phyloP scores from a whole-genome alignment of 306 rosid species.

The Vigna mungo region DNA sequence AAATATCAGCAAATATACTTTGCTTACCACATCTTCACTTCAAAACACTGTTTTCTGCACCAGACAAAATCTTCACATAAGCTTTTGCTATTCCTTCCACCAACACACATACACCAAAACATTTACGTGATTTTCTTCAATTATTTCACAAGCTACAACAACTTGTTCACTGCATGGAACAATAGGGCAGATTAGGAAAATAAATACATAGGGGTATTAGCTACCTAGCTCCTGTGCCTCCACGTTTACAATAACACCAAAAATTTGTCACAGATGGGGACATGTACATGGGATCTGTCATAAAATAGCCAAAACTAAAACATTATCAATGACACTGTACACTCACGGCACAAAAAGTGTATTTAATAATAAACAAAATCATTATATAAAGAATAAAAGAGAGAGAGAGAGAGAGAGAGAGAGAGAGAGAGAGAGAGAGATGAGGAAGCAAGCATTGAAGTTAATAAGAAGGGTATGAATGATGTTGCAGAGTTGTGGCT shows the following conservation, averaged over 20 bases:
- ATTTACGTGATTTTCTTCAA: slow-evolving; percentile 7
- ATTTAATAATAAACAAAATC: slow-evolving; percentile 39
- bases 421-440: neutral
- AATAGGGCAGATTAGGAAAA: slow-evolving; percentile 17
- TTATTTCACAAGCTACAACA: slow-evolving; percentile 39
- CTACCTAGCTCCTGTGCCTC: slow-evolving; percentile 29
- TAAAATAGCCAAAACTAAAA: slow-evolving; percentile 38
- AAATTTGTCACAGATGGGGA: slow-evolving; percentile 19
- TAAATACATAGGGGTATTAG: slow-evolving; percentile 18
- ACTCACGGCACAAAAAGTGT: slow-evolving; percentile 48
- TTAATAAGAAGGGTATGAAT: slow-evolving; percentile 14
- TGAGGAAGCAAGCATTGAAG: slow-evolving; percentile 38
- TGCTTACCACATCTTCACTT: slow-evolving; percentile 47
- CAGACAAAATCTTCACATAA: slow-evolving; percentile 52
- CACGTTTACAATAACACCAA: slow-evolving; percentile 26
- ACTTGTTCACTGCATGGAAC: slow-evolving; percentile 40
- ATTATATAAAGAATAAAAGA: slow-evolving; percentile 23
- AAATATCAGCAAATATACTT: slow-evolving; percentile 25
- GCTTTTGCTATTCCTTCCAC: slow-evolving; percentile 43
- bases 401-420: neutral
- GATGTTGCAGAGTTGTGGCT: slow-evolving; percentile 1
- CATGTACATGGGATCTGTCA: slow-evolving; percentile 52
- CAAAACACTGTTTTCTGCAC: slow-evolving; percentile 44
- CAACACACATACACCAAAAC: slow-evolving; percentile 35
- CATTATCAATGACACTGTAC: slow-evolving; percentile 41